A percentile compares a stretch with the other conserved stretches of the same genome.
phyloP scores from a whole-genome alignment of 192 early-diverging fungal genomes.

The Phycomyces blakesleeanus region DNA sequence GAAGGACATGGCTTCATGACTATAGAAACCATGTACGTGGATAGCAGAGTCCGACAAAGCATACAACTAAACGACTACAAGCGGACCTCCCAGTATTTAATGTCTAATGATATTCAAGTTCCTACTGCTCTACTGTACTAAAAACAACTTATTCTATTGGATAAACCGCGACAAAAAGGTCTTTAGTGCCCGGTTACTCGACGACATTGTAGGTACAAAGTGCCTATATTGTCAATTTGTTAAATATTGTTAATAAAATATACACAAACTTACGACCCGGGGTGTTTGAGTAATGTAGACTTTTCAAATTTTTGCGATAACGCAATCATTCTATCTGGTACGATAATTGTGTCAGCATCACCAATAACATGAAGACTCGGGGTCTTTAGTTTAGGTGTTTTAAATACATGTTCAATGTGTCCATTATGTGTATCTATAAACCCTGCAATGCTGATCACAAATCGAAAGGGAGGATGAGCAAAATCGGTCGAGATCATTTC shows the following conservation, averaged over 20 bases:
- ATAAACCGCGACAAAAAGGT: no score
- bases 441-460: conserved; percentile 44
- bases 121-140: not conserved
- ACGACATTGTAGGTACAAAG: not conserved
- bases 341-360: conserved; percentile 26
- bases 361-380: conserved; percentile 34
- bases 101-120: no score
- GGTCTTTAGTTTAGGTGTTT: conserved; percentile 1
- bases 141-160: no score
- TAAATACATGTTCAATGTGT: not conserved
- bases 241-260: not conserved
- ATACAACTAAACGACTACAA: no score
- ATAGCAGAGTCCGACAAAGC: no score
- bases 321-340: conserved; percentile 14
- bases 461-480: conserved; percentile 35
- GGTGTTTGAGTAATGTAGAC: conserved; percentile 15
- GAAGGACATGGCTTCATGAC: no score
- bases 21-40: no score
- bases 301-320: conserved; percentile 17
- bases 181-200: not conserved
- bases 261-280: conserved; percentile 26
- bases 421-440: conserved; percentile 8
- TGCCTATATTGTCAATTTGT: not conserved
- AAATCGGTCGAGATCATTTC: conserved; percentile 31
- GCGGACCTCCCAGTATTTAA: no score